These are phyloP conservation scores for Microbotryomycetes sp. DNA, from an alignment of 1,284 basidiomycete genomes.

Conservation along the genomic window DNA sequence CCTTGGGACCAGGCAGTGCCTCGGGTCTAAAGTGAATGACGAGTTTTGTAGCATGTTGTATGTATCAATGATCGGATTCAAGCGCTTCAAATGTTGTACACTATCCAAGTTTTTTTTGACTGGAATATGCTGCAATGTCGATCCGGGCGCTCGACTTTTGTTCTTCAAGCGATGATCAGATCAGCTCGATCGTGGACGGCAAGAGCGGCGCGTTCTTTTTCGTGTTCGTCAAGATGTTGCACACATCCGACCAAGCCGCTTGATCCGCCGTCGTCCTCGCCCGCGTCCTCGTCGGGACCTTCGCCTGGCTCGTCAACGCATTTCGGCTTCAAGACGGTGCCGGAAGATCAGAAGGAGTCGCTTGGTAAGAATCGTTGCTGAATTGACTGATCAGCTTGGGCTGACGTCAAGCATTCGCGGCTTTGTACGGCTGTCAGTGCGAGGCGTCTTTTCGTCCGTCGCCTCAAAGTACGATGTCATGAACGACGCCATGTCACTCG, in stretches of 20 bases:
- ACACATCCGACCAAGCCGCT: constrained; percentile 17
- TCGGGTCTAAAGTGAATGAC: too few relatives aligned
- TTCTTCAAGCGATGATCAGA: too few relatives aligned
- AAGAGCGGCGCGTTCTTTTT: background rate
- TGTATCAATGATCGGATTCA: too few relatives aligned
- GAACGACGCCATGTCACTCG: constrained; percentile 95
- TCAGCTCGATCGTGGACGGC: background rate
- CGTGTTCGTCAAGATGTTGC: background rate
- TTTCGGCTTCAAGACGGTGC: constrained; percentile 45
- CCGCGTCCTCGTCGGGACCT: background rate
- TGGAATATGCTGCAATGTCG: too few relatives aligned
- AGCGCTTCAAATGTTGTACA: too few relatives aligned
- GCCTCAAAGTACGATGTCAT: constrained; percentile 85
- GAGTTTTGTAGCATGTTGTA: background rate
- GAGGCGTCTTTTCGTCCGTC: constrained; percentile 89
- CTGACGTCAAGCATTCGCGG: background rate
- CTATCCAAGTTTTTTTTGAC: too few relatives aligned
- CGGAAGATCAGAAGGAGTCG: constrained; percentile 46
- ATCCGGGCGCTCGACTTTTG: too few relatives aligned
- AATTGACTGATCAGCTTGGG: background rate
- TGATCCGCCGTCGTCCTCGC: constrained; percentile 8
- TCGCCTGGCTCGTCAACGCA: constrained; percentile 37
- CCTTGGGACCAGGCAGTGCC: constrained; percentile 50
- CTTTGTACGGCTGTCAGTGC: constrained; percentile 49
- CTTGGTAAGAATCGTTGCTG: constrained; percentile 43